Conservation (phyloP, 2,329 filamentous ascomycete genomes). For the Colletotrichum sp. region DNA sequence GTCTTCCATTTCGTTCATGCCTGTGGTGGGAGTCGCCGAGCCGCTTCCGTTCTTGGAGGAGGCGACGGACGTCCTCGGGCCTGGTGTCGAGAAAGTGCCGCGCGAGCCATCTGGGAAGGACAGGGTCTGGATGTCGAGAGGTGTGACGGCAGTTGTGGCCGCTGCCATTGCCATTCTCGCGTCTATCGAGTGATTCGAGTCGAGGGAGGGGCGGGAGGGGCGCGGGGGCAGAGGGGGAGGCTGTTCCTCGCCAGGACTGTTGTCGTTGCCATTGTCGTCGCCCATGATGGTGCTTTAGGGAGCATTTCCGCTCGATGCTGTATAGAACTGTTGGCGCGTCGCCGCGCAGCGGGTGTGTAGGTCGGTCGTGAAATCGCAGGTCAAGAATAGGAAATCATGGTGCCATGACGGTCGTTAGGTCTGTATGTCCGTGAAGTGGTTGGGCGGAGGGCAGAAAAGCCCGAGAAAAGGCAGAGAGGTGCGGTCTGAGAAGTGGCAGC, state of each 20-base stretch:
- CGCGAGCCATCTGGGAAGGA: slow-evolving; percentile 73
- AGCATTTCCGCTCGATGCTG: slow-evolving; percentile 16
- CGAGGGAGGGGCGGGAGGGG: slow-evolving; percentile 41
- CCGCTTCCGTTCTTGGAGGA: slow-evolving; percentile 45
- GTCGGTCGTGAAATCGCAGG: neutral
- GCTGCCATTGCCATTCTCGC: slow-evolving; percentile 48
- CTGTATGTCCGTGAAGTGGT: neutral
- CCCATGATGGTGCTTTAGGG: slow-evolving; percentile 32
- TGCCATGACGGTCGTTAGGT: neutral
- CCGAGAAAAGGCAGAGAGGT: neutral
- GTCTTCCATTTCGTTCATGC: slow-evolving; percentile 61
- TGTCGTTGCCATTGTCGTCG: slow-evolving; percentile 28
- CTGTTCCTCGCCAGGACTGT: slow-evolving; percentile 36
- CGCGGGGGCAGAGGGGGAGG: slow-evolving; percentile 64
- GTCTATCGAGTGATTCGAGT: slow-evolving; percentile 36
- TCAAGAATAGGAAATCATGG: neutral
- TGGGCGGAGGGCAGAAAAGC: neutral
- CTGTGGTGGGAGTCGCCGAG: slow-evolving; percentile 41
- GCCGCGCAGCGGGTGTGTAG: neutral
- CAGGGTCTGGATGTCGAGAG: slow-evolving; percentile 80
- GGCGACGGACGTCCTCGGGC: slow-evolving; percentile 30
- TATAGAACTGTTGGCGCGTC: neutral
- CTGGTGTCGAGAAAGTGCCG: slow-evolving; percentile 62
- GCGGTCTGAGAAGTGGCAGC: neutral
- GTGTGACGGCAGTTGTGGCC: slow-evolving; percentile 84